Evolutionary conservation across 345 rosid genomes (phyloP).

Genomic region (Mercurialis annua): DNA sequence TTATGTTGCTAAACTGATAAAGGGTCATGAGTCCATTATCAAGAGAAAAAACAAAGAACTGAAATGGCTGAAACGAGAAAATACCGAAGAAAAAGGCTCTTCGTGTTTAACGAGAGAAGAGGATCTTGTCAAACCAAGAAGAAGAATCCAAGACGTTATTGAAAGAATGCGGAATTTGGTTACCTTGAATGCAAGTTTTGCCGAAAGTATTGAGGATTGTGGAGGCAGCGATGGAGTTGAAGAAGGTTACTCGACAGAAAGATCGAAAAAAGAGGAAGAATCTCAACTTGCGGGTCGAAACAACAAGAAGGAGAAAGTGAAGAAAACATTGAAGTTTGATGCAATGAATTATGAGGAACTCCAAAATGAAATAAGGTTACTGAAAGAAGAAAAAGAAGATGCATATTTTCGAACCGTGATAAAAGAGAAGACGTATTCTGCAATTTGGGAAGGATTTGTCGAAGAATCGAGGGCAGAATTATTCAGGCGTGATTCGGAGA

Average conservation of each 20-base stretch:
- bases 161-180: constrained; percentile 38
- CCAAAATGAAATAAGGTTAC: constrained; percentile 19
- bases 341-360: constrained; percentile 26
- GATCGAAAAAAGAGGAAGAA: constrained; percentile 1
- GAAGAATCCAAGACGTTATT: constrained; percentile 40
- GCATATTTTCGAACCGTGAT: constrained; percentile 25
- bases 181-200: constrained; percentile 27
- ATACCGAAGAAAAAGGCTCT: constrained; percentile 18
- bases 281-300: constrained; percentile 26
- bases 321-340: constrained; percentile 20
- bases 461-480: constrained; percentile 21
- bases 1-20: constrained; percentile 52
- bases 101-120: constrained; percentile 25
- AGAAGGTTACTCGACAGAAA: constrained; percentile 5
- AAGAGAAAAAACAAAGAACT: constrained; percentile 46
- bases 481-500: constrained; percentile 14
- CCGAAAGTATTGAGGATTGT: constrained; percentile 17
- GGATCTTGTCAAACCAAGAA: constrained; percentile 26
- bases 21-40: constrained; percentile 62
- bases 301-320: constrained; percentile 43
- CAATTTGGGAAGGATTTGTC: constrained; percentile 34
- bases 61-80: constrained; percentile 21
- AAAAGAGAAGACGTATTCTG: constrained; percentile 38
- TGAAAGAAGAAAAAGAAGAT: constrained; percentile 44
- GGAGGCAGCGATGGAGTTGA: constrained; percentile 7